These are phyloP conservation scores for Physcia stellaris DNA, from an alignment of 495 filamentous ascomycete genomes.

Conservation along the genomic window DNA sequence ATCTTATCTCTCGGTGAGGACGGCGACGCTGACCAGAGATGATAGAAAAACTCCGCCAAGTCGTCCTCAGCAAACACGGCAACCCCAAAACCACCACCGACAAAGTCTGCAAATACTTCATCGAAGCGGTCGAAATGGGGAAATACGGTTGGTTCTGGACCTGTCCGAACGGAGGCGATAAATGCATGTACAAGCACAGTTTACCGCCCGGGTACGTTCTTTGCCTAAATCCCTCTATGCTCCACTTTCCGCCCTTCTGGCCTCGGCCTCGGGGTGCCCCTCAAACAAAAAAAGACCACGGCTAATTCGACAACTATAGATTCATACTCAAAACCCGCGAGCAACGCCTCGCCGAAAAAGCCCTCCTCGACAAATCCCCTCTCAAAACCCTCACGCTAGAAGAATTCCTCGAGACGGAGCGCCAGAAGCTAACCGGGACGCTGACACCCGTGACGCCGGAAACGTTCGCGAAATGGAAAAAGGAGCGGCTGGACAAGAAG, in stretches of 20 bases:
- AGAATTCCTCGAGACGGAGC: constrained; percentile 90
- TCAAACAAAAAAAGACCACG: constrained; percentile 1
- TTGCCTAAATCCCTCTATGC: background rate
- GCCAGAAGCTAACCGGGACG: constrained; percentile 80
- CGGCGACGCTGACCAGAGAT: background rate
- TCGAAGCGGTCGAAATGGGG: constrained; percentile 91
- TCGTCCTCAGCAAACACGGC: constrained; percentile 89
- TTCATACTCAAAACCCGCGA: constrained; percentile 98
- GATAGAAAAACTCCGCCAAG: constrained; percentile 69
- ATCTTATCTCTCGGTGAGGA: background rate
- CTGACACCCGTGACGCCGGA: constrained; percentile 89
- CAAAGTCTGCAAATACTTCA: constrained; percentile 98
- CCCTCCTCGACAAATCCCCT: constrained; percentile 91
- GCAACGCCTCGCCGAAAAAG: constrained; percentile 90
- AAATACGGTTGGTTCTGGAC: constrained; percentile 99
- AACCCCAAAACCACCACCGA: constrained; percentile 94
- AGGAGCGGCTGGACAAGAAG: constrained; percentile 87
- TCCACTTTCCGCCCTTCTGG: background rate
- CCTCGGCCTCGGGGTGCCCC: no score
- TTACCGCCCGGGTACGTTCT: constrained; percentile 73
- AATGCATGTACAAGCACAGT: constrained; percentile 97
- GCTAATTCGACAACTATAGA: constrained; percentile 30
- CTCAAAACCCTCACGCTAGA: constrained; percentile 89
- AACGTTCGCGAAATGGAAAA: constrained; percentile 90
- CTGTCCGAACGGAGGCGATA: constrained; percentile 92